A percentile compares a stretch with the other conserved stretches of the same genome.
Evolutionary conservation across 108 stramenopile genomes (phyloP).

Genomic region (Pseudonitzschia delicatissima): DNA sequence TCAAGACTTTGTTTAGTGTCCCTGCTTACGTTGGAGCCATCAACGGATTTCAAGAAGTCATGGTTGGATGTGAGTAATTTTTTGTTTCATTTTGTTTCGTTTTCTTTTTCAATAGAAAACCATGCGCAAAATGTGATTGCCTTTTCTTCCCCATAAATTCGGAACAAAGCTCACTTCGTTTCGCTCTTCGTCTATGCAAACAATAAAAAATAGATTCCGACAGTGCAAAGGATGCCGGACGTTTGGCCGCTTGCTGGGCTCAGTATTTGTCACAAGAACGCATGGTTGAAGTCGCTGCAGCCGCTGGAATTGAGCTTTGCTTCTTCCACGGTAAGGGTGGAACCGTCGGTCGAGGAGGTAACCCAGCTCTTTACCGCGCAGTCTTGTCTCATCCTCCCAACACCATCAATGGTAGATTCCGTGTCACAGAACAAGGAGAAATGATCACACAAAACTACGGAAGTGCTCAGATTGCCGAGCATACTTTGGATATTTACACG

Average conservation of each 20-base stretch:
- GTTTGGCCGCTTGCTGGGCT: constrained; percentile 93
- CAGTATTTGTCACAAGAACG: constrained; percentile 92
- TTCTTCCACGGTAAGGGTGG: constrained; percentile 99
- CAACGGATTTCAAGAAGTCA: constrained; percentile 92
- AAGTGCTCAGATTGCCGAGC: constrained; percentile 80
- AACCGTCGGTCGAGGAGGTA: constrained; percentile 96
- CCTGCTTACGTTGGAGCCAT: constrained; percentile 80
- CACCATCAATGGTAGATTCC: constrained; percentile 97
- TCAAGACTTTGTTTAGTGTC: constrained; percentile 73
- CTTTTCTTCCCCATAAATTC: too few species aligned
- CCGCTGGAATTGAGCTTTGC: constrained; percentile 82
- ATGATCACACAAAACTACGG: constrained; percentile 99
- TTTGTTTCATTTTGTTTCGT: neutral
- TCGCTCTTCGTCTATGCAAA: too few species aligned
- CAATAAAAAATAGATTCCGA: constrained; percentile 71
- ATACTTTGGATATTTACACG: constrained; percentile 95
- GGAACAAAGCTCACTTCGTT: too few species aligned
- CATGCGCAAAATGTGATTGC: too few species aligned
- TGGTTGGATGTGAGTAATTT: constrained; percentile 81
- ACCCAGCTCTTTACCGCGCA: constrained; percentile 80
- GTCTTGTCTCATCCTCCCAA: constrained; percentile 91
- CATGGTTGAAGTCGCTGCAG: constrained; percentile 77
- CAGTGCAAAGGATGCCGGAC: constrained; percentile 96
- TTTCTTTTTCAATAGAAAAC: neutral
- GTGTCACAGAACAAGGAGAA: constrained; percentile 98